phyloP scores from a whole-genome alignment of 306 rosid species.

The Medicago arabica region DNA sequence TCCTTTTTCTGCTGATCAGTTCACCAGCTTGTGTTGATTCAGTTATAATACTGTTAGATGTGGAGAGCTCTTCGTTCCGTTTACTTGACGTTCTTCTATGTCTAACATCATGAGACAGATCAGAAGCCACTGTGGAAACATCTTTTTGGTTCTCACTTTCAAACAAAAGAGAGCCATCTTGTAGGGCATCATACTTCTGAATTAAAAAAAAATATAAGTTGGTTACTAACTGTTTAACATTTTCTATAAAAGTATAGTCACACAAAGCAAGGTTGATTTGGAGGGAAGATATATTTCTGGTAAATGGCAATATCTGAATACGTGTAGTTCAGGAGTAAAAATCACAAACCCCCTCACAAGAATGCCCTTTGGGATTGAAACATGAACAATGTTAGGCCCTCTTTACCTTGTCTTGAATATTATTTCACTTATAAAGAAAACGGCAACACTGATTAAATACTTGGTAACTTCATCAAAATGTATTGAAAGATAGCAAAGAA shows the following conservation, averaged over 20 bases:
- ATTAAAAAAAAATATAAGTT: slow-evolving; percentile 28
- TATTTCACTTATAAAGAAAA: slow-evolving; percentile 17
- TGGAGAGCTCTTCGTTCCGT: slow-evolving; percentile 82
- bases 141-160: slow-evolving; percentile 74
- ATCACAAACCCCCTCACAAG: slow-evolving; percentile 5
- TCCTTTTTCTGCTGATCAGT: slow-evolving; percentile 66
- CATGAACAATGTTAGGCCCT: slow-evolving; percentile 5
- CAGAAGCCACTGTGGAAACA: slow-evolving; percentile 54
- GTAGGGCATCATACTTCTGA: slow-evolving; percentile 66
- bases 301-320: slow-evolving; percentile 10
- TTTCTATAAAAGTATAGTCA: slow-evolving; percentile 36
- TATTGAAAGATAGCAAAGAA: slow-evolving; percentile 3
- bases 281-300: slow-evolving; percentile 29
- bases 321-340: slow-evolving; percentile 23
- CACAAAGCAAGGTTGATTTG: slow-evolving; percentile 12
- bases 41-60: slow-evolving; percentile 68
- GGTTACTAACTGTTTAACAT: slow-evolving; percentile 30
- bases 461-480: slow-evolving; percentile 29
- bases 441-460: not conserved
- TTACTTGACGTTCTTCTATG: slow-evolving; percentile 82
- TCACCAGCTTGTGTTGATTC: slow-evolving; percentile 89
- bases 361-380: slow-evolving; percentile 18
- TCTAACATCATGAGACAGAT: slow-evolving; percentile 65
- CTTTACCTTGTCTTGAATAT: slow-evolving; percentile 10
- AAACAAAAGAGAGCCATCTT: slow-evolving; percentile 57